These are phyloP conservation scores for Sinapis alba DNA, from an alignment of 441 rosid species.

Conservation along the genomic window DNA sequence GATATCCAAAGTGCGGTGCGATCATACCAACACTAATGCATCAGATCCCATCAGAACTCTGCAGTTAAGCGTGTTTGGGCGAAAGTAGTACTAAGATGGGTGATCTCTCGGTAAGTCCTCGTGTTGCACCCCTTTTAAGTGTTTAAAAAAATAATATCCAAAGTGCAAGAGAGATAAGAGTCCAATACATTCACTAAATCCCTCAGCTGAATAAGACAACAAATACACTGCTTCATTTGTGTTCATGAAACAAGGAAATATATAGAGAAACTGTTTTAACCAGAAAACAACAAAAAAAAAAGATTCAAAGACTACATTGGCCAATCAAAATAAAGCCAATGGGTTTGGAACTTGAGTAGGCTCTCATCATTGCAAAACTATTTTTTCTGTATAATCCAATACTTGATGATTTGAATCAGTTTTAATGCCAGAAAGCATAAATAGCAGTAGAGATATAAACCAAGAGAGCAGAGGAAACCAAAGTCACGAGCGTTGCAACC, in stretches of 20 bases:
- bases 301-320: not conserved
- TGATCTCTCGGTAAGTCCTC: too few relatives aligned
- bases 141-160: too few relatives aligned
- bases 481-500: constrained; percentile 54
- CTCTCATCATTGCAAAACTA: not conserved
- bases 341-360: not conserved
- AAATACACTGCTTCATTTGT: constrained; percentile 3
- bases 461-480: constrained; percentile 82
- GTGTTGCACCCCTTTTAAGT: too few relatives aligned
- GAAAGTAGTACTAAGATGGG: too few relatives aligned
- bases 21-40: too few relatives aligned
- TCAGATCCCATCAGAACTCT: too few relatives aligned
- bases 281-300: not conserved
- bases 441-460: constrained; percentile 80
- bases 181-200: constrained; percentile 44
- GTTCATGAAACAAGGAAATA: not conserved
- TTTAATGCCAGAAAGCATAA: constrained; percentile 83
- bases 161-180: constrained; percentile 56
- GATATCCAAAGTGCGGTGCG: too few relatives aligned
- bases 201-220: constrained; percentile 22
- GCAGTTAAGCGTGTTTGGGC: too few relatives aligned
- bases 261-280: not conserved
- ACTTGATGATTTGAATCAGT: not conserved
- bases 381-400: not conserved
- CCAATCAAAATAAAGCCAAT: not conserved